These are phyloP conservation scores for Funneliformis mosseae DNA, from an alignment of 192 early-diverging fungal species.

Conservation along the genomic window DNA sequence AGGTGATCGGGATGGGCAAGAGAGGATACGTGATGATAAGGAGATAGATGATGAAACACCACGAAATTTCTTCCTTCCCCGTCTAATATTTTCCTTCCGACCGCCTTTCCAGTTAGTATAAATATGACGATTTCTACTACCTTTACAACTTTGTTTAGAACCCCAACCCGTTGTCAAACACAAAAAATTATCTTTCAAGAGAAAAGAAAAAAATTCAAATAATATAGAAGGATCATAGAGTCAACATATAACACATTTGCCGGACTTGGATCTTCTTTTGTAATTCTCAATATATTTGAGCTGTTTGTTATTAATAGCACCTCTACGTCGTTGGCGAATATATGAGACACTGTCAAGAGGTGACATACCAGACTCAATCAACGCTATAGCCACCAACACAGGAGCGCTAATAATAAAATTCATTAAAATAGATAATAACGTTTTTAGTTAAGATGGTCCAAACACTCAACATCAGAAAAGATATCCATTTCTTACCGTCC, in stretches of 20 bases:
- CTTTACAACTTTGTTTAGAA: neutral
- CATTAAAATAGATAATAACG: neutral
- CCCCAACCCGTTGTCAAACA: neutral
- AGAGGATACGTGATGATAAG: neutral
- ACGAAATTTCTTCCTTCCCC: neutral
- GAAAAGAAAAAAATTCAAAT: neutral
- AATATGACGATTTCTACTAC: neutral
- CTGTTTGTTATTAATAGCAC: conserved; percentile 81
- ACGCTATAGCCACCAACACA: conserved; percentile 79
- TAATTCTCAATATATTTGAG: conserved; percentile 63
- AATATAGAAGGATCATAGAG: neutral
- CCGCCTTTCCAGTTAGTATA: neutral
- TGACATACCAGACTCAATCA: conserved; percentile 79
- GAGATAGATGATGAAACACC: neutral
- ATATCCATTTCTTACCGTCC: conserved; percentile 55
- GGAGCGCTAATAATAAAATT: conserved; percentile 65
- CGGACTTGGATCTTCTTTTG: conserved; percentile 37
- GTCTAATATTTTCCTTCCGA: neutral
- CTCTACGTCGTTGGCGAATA: conserved; percentile 72
- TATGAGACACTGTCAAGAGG: conserved; percentile 75
- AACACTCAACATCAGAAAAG: neutral
- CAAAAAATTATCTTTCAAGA: neutral
- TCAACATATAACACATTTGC: conserved; percentile 22
- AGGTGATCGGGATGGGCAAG: neutral
- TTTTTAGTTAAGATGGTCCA: neutral